phyloP scores from a whole-genome alignment of 225 moss, liverwort and hornwort genomes.

The Bryum argenteum region DNA sequence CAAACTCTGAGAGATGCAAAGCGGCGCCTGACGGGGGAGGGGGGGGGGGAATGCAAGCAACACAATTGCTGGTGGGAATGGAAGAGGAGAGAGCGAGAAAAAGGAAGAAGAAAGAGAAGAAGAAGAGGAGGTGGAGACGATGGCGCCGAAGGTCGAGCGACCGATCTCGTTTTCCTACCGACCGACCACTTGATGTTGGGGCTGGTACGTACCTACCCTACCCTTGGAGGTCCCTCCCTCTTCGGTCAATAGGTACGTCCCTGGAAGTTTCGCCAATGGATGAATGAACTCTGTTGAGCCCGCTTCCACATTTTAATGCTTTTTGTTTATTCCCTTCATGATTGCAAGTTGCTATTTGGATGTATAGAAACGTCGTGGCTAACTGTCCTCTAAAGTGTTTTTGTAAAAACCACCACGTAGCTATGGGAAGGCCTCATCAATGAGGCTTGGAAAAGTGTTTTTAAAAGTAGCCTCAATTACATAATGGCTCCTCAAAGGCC shows the following conservation, averaged over 20 bases:
- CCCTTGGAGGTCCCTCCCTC: background rate
- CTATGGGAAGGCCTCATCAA: too few species aligned
- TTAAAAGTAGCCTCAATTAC: too few species aligned
- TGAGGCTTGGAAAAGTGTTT: too few species aligned
- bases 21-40: too few species aligned
- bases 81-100: background rate
- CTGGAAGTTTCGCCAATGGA: background rate
- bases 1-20: background rate
- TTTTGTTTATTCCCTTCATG: too few species aligned
- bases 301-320: too few species aligned
- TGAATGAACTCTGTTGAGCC: too few species aligned
- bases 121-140: background rate
- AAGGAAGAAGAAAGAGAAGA: background rate
- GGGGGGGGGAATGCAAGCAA: background rate
- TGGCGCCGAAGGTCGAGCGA: slow-evolving; percentile 18
- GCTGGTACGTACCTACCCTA: background rate
- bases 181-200: slow-evolving; percentile 25
- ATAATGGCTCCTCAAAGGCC: too few species aligned
- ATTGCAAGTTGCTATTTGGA: too few species aligned
- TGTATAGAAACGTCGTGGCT: too few species aligned
- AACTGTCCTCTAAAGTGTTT: too few species aligned
- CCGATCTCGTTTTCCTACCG: slow-evolving; percentile 25
- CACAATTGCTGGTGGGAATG: background rate
- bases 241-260: background rate
- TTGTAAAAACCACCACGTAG: too few species aligned